Percentiles rank a stretch among this genome's conserved stretches.
Evolutionary conservation across 2,329 filamentous ascomycete species (phyloP).

Genomic region (Aspergillus alliaceus): DNA sequence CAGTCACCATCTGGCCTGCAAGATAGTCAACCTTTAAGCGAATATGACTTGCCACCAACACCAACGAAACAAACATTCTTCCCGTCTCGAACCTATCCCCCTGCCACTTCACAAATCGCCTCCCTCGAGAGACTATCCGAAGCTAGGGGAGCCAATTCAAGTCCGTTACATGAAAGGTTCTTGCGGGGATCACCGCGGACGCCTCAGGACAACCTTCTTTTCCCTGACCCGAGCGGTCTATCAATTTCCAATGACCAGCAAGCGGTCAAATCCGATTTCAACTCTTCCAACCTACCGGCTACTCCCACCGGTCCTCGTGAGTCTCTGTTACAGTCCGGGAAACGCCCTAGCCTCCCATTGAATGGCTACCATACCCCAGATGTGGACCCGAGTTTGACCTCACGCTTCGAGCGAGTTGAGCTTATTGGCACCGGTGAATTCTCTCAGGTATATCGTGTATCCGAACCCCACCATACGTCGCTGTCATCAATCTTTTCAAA

Average conservation of each 20-base stretch:
- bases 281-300: constrained; percentile 62
- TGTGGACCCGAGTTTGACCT: constrained; percentile 71
- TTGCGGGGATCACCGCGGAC: constrained; percentile 67
- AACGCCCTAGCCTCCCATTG: constrained; percentile 66
- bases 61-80: constrained; percentile 69
- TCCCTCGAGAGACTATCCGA: constrained; percentile 37
- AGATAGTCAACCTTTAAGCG: constrained; percentile 59
- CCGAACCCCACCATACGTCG: constrained; percentile 40
- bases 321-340: constrained; percentile 57
- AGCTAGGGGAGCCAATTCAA: constrained; percentile 43
- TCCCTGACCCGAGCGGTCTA: constrained; percentile 77
- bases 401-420: constrained; percentile 78
- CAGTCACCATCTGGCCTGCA: constrained; percentile 56
- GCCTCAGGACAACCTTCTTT: constrained; percentile 71
- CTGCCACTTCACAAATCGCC: constrained; percentile 31
- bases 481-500: constrained; percentile 45
- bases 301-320: constrained; percentile 74
- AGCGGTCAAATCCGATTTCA: constrained; percentile 40
- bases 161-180: constrained; percentile 59
- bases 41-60: constrained; percentile 83
- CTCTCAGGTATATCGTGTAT: constrained; percentile 84
- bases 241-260: constrained; percentile 67
- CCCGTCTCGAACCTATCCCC: constrained; percentile 37
- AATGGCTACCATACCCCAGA: constrained; percentile 70
- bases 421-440: constrained; percentile 87